Evolutionary conservation across 257 asterid species (phyloP).

Genomic region (Salvia rosmarinus): DNA sequence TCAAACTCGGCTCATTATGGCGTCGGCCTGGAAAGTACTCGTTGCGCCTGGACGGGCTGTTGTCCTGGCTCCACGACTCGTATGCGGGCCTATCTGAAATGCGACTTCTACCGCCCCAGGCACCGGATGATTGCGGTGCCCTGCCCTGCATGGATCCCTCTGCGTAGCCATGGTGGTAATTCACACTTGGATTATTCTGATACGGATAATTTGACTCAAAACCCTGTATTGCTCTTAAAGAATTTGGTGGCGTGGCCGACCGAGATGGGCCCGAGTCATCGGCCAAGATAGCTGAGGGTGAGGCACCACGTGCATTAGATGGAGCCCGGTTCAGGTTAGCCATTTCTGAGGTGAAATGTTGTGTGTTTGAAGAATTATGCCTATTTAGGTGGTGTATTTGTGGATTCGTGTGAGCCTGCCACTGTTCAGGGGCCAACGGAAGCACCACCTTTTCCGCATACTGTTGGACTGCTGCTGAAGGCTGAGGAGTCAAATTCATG

Average conservation of each 20-base stretch:
- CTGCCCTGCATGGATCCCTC: slow-evolving; percentile 32
- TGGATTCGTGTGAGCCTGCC: slow-evolving; percentile 38
- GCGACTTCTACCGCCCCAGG: slow-evolving; percentile 54
- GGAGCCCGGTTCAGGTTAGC: slow-evolving; percentile 33
- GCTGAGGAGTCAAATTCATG: slow-evolving; percentile 44
- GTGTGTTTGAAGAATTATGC: slow-evolving; percentile 39
- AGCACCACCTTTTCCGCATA: slow-evolving; percentile 32
- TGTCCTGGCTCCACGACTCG: slow-evolving; percentile 77
- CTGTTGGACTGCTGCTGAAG: slow-evolving; percentile 39
- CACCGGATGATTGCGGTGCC: slow-evolving; percentile 1
- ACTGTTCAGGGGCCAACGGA: slow-evolving; percentile 41
- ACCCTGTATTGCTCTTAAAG: slow-evolving; percentile 49
- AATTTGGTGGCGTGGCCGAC: slow-evolving; percentile 37
- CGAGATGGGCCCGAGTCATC: slow-evolving; percentile 37
- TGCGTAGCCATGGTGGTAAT: slow-evolving; percentile 39
- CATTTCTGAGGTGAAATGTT: slow-evolving; percentile 48
- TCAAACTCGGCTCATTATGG: slow-evolving; percentile 37
- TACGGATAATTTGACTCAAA: slow-evolving; percentile 39
- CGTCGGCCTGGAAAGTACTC: slow-evolving; percentile 46
- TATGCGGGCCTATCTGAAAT: slow-evolving; percentile 41
- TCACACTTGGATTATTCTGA: slow-evolving; percentile 43
- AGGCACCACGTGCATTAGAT: slow-evolving; percentile 32
- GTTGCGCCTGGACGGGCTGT: slow-evolving; percentile 58
- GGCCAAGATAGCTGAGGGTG: slow-evolving; percentile 28
- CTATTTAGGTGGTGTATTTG: slow-evolving; percentile 41